A percentile compares a stretch with the other conserved stretches of the same genome.
phyloP scores from a whole-genome alignment of 2,329 filamentous ascomycete species.

The Scolecobasidium constrictum region DNA sequence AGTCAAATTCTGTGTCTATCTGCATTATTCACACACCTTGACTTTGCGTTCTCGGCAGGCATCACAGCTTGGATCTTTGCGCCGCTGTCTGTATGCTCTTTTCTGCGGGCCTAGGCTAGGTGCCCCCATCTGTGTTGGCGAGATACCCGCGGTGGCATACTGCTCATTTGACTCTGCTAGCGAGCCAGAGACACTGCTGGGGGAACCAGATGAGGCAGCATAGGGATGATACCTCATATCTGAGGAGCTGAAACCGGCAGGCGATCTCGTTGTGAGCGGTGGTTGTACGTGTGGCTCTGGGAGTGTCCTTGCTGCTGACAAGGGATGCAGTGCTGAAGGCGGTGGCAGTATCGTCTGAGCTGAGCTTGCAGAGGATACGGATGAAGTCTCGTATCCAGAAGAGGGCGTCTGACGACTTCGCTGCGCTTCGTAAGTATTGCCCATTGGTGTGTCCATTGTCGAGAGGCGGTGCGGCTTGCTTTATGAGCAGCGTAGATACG shows the following conservation, averaged over 20 bases:
- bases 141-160: constrained; percentile 22
- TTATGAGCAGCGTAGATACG: too few relatives aligned
- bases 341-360: constrained; percentile 22
- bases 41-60: constrained; percentile 79
- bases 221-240: constrained; percentile 10
- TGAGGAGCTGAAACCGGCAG: constrained; percentile 3
- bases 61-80: constrained; percentile 96
- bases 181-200: constrained; percentile 10
- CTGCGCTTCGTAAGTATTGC: constrained; percentile 6
- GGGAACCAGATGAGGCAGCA: constrained; percentile 9
- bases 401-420: constrained; percentile 8
- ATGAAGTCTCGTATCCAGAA: constrained; percentile 21
- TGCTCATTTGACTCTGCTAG: constrained; percentile 7
- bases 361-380: constrained; percentile 21
- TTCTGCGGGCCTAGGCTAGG: constrained; percentile 65
- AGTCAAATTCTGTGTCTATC: too few relatives aligned
- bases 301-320: constrained; percentile 4
- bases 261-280: constrained; percentile 22
- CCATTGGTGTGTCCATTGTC: constrained; percentile 6
- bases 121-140: constrained; percentile 27
- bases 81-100: constrained; percentile 82
- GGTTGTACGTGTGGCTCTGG: constrained; percentile 15
- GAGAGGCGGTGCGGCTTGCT: too few relatives aligned
- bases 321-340: constrained; percentile 20
- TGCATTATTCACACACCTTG: constrained; percentile 34